phyloP scores from a whole-genome alignment of 805 yeast genomes.

The Candida sithepensis region DNA sequence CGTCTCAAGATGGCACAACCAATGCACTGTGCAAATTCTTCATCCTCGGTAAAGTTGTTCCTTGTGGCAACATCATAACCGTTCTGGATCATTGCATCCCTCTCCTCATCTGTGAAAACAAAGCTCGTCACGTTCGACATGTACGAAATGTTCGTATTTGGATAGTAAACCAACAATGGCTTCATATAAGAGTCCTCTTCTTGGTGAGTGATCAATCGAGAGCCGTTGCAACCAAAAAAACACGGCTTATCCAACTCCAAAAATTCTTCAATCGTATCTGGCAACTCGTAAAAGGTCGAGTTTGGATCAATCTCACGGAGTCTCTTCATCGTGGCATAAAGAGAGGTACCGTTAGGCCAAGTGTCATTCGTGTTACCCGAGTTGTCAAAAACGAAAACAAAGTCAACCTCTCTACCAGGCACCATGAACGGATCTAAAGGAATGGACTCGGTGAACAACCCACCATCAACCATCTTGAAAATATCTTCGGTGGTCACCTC shows the following conservation, averaged over 20 bases:
- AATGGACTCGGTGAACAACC: conserved; percentile 46
- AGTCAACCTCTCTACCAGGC: conserved; percentile 54
- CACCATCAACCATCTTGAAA: conserved; percentile 29
- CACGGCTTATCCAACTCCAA: conserved; percentile 57
- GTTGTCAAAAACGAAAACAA: conserved; percentile 61
- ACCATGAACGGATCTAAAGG: conserved; percentile 64
- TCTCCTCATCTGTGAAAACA: conserved; percentile 54
- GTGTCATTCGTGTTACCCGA: conserved; percentile 53
- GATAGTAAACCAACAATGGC: conserved; percentile 72
- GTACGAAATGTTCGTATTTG: conserved; percentile 59
- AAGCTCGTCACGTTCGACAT: conserved; percentile 62
- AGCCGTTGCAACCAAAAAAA: conserved; percentile 78
- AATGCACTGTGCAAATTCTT: conserved; percentile 67
- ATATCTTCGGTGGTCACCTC: conserved; percentile 15
- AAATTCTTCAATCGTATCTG: conserved; percentile 54
- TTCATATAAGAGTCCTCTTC: conserved; percentile 37
- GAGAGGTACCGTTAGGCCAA: conserved; percentile 66
- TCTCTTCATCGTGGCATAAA: conserved; percentile 50
- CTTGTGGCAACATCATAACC: conserved; percentile 68
- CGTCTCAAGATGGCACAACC: conserved; percentile 81
- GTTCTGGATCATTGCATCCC: conserved; percentile 57
- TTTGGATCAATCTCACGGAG: conserved; percentile 44
- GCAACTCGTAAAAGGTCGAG: conserved; percentile 68
- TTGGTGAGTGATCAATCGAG: conserved; percentile 41
- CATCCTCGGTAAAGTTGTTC: conserved; percentile 54